These are phyloP conservation scores for Botrytis deweyae DNA, from an alignment of 2,329 filamentous ascomycete genomes.

Conservation along the genomic window DNA sequence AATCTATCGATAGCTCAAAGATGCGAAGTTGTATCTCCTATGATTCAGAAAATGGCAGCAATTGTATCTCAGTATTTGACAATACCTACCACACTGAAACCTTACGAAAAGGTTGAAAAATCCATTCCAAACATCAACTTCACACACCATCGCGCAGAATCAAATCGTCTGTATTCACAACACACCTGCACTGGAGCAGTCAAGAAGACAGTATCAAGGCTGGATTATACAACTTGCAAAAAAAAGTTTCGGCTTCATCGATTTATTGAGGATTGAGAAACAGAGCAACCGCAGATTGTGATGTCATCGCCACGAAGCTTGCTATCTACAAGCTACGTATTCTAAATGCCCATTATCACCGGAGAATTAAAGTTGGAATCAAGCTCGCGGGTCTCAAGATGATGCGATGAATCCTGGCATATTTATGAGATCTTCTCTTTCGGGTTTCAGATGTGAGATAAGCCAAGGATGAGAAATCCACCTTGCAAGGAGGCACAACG, in stretches of 20 bases:
- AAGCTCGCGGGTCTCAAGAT: constrained; percentile 10
- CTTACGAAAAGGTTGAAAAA: neutral
- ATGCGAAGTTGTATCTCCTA: neutral
- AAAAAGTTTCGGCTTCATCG: neutral
- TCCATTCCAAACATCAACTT: neutral
- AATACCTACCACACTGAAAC: neutral
- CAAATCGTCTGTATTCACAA: neutral
- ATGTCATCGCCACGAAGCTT: neutral
- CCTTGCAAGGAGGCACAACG: neutral
- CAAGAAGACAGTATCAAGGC: neutral
- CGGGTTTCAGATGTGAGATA: constrained; percentile 12
- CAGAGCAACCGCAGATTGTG: neutral
- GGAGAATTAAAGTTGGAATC: neutral
- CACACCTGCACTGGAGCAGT: neutral
- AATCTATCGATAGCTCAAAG: neutral
- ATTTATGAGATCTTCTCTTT: neutral
- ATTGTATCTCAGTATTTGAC: neutral
- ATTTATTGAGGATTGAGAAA: neutral
- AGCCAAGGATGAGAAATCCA: neutral
- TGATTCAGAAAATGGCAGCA: neutral
- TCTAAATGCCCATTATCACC: neutral
- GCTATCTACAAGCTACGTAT: neutral
- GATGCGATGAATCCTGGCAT: neutral
- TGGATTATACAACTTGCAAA: neutral
- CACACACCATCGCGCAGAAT: neutral